These are phyloP conservation scores for Falciphora oryzae DNA, from an alignment of 2,329 filamentous ascomycete species.

Conservation along the genomic window DNA sequence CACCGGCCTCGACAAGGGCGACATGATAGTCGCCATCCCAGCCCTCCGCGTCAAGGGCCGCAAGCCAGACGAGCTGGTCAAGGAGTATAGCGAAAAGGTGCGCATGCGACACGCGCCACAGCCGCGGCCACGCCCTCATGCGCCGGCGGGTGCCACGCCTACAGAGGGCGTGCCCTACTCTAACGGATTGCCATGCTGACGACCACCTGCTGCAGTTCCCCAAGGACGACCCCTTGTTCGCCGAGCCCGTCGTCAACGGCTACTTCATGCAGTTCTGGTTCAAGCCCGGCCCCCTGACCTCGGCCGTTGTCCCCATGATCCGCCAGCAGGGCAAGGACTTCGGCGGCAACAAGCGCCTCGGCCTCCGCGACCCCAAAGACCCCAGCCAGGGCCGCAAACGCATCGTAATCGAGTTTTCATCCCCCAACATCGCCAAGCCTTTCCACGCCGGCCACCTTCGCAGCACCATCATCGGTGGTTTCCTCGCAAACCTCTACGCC, in stretches of 20 bases:
- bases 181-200: slow-evolving; percentile 11
- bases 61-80: slow-evolving; percentile 57
- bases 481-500: slow-evolving; percentile 67
- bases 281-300: slow-evolving; percentile 59
- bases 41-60: slow-evolving; percentile 71
- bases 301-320: slow-evolving; percentile 64
- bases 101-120: slow-evolving; percentile 10
- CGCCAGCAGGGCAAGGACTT: slow-evolving; percentile 55
- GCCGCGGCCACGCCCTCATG: not conserved
- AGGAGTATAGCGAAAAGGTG: slow-evolving; percentile 58
- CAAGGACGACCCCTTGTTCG: slow-evolving; percentile 61
- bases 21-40: slow-evolving; percentile 71
- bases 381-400: slow-evolving; percentile 57
- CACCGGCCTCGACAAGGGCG: slow-evolving; percentile 72
- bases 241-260: slow-evolving; percentile 61
- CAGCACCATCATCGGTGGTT: slow-evolving; percentile 74
- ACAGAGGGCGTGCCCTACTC: not conserved
- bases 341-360: slow-evolving; percentile 57
- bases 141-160: not conserved
- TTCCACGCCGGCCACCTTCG: slow-evolving; percentile 75
- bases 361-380: slow-evolving; percentile 56
- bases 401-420: slow-evolving; percentile 75
- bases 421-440: slow-evolving; percentile 80
- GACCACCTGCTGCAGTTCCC: slow-evolving; percentile 51
- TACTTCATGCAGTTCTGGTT: slow-evolving; percentile 77